Base-by-base conservation (phyloP, 306 rosid species). In the Vigna hirtella region DNA sequence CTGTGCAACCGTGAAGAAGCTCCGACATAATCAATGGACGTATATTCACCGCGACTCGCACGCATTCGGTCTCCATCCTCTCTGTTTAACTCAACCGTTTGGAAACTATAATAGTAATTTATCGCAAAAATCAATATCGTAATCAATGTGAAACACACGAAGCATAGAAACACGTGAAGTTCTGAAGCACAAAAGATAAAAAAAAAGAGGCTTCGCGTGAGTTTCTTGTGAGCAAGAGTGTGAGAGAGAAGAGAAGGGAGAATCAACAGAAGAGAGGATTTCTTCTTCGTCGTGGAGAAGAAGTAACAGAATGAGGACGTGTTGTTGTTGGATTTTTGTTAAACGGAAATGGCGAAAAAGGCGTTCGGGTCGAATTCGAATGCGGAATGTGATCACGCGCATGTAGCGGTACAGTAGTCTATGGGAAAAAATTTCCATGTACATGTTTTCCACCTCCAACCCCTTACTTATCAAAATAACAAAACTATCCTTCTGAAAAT, bases 11-110 rank as follows among this genome's bases (percentile, higher is more conserved):
- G 0, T 84, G 55, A 69, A 96, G 75, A 42, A 96, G 97, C 91
- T 96, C 99, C 2, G 99, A 61, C 1, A 94, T 93, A 66, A 96
- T 91, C 84, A 96, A 59, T 6, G 99, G 99, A 26, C 99, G 87
- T 1, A 96, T 77, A 38, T 96, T 91, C 18, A 96, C 97, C 0
- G 99, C 98, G 1, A 96, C 99, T n/a, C 96, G 90, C 11, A 96
- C 98, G 72, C 96, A 88, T 77, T 92, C 97, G 11, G 42, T 64
- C 18, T 42, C 86, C 51, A 92, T 97, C 98, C 91, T 93, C 56
- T 72, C 67, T 53, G 11, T 50, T 34, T 30, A 76, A 36, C 17
- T 48, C 51, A 48, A 77, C 14, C 64, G 18, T 28, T 28, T 40
- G 49, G 53, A 80, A 85, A 57, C 75, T 82, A 73, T 15, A 76